Evolutionary conservation across 805 yeast genomes (phyloP).

Genomic region (Schwanniomyces sp.): DNA sequence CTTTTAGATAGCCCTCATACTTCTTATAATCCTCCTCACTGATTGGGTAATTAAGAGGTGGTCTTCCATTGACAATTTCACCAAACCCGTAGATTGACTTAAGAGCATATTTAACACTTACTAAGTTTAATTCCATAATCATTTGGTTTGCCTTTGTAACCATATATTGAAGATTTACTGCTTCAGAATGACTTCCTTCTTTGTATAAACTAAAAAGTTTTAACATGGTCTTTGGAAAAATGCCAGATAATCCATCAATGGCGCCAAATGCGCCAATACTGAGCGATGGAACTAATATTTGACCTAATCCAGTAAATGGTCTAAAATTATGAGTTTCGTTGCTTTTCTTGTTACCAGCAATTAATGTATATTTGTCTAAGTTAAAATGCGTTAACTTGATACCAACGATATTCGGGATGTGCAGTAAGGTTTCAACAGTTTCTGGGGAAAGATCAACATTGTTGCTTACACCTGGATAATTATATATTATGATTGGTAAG

Average conservation of each 20-base stretch:
- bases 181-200: conserved; percentile 15
- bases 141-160: conserved; percentile 23
- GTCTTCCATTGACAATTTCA: conserved; percentile 24
- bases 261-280: conserved; percentile 22
- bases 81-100: conserved; percentile 22
- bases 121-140: conserved; percentile 27
- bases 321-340: conserved; percentile 15
- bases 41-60: conserved; percentile 21
- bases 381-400: conserved; percentile 26
- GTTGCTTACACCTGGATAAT: conserved; percentile 38
- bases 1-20: conserved; percentile 11
- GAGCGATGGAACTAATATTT: conserved; percentile 21
- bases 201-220: conserved; percentile 12
- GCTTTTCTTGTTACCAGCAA: conserved; percentile 13
- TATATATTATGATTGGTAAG: conserved; percentile 35
- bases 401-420: conserved; percentile 37
- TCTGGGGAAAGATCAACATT: conserved; percentile 24
- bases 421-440: conserved; percentile 20
- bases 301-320: conserved; percentile 26
- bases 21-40: conserved; percentile 9
- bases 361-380: conserved; percentile 17
- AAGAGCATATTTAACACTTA: conserved; percentile 27
- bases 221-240: conserved; percentile 22
- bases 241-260: conserved; percentile 22
- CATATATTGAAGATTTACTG: conserved; percentile 17